A percentile compares a stretch with the other conserved stretches of the same genome.
Conservation (phyloP, 768 basidiomycete species). For the Boletus rubroflammeus region DNA sequence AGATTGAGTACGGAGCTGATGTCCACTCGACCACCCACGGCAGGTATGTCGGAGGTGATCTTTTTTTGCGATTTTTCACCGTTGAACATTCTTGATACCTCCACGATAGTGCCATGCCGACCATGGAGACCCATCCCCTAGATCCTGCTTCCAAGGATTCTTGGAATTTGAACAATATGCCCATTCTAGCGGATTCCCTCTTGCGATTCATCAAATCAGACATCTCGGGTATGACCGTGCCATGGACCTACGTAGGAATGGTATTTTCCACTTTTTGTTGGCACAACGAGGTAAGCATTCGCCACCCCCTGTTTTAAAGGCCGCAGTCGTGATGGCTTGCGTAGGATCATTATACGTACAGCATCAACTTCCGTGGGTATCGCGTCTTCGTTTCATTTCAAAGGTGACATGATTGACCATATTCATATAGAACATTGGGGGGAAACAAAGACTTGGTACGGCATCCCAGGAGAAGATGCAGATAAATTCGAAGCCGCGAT, state of each 20-base stretch:
- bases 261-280: constrained; percentile 98
- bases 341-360: constrained; percentile 97
- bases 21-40: constrained; percentile 97
- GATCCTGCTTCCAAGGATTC: constrained; percentile 84
- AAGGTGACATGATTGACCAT: constrained; percentile 24
- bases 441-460: constrained; percentile 99
- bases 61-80: constrained; percentile 23
- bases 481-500: constrained; percentile 97
- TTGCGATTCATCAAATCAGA: constrained; percentile 97
- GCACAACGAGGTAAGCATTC: constrained; percentile 84
- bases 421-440: constrained; percentile 87
- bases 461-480: constrained; percentile 92
- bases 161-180: constrained; percentile 98
- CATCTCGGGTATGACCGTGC: constrained; percentile 99
- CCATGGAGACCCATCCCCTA: constrained; percentile 88
- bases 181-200: constrained; percentile 88
- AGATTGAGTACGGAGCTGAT: constrained; percentile 99
- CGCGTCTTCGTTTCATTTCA: constrained; percentile 17
- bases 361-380: constrained; percentile 83
- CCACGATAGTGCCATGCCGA: constrained; percentile 80
- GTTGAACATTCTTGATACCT: constrained; percentile 20
- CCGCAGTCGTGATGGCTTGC: constrained; percentile 22
- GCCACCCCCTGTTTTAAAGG: constrained; percentile 13
- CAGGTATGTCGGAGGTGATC: constrained; percentile 55
- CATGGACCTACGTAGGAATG: constrained; percentile 99